Evolutionary conservation across 805 yeast species (phyloP), one percentile per base, ranked within the genome.

Genomic region (Yamadazyma paraphyllophila): DNA sequence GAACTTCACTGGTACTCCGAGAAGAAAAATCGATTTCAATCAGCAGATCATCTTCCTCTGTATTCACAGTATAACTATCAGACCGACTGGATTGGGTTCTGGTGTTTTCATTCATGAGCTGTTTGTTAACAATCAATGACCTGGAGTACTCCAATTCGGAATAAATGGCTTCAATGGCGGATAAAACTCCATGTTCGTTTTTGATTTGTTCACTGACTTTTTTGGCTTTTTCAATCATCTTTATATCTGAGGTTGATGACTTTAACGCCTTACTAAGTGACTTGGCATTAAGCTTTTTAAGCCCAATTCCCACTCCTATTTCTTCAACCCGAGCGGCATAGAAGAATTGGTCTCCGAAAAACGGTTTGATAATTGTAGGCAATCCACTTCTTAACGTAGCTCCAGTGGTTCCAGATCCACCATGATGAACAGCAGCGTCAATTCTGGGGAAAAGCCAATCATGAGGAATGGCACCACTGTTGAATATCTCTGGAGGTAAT

Each of bases 381-480:
- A 86, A 63, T 0, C 98, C 98, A 11, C 87, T 85, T 50, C 91
- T 72, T 44, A 92, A 62, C 2, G 95, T 78, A 0, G 97, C 96
- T 7, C 98, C 98, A 0, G 97, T 92, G 0, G 97, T 88, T 1
- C 98, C 98, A 0, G 96, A 85, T 0, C 98, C 98, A 33, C 98
- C 98, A 61, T 92, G 98, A 61, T 92, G 98, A 3, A 92, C 97
- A 0, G 96, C 96, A 0, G 92, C 97, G 65, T 92, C 96, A 36
- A 92, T 71, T 49, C 80, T 81, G 0, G 92, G 85, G 65, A 92
- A 92, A 31, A 92, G 68, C 98, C 98, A 92, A 60, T 90, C 96
- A 61, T 92, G 98, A 0, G 97, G 96, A 11, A 88, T 73, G 8
- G 83, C 60, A 2, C 94, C 94, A 6, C 88, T 69, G 51, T 80